phyloP scores from a whole-genome alignment of 805 yeast species.

The Priceomyces melissophilus region DNA sequence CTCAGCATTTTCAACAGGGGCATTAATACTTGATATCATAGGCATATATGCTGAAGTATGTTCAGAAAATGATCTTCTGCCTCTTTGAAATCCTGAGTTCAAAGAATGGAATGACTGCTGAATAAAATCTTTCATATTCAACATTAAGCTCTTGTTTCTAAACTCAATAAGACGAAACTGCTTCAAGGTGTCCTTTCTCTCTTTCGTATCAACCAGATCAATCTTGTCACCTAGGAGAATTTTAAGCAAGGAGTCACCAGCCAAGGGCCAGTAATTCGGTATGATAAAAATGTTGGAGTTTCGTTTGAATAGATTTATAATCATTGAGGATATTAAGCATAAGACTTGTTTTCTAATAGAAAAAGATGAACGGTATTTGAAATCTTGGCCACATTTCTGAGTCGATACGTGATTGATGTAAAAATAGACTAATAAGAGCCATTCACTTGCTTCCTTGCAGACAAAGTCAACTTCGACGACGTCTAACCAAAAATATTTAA shows the following conservation, averaged over 20 bases:
- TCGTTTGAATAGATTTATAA: conserved; percentile 42
- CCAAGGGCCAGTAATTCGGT: conserved; percentile 58
- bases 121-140: conserved; percentile 33
- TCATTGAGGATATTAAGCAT: conserved; percentile 21
- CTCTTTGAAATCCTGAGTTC: no score
- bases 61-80: no score
- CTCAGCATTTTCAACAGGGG: no score
- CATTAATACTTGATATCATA: no score
- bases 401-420: conserved; percentile 27
- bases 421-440: conserved; percentile 48
- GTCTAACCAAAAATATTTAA: conserved; percentile 71
- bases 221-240: conserved; percentile 22
- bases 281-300: conserved; percentile 61
- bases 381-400: conserved; percentile 1
- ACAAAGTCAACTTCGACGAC: conserved; percentile 52
- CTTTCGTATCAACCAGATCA: conserved; percentile 19
- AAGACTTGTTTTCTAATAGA: conserved; percentile 27
- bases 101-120: no score
- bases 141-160: conserved; percentile 68
- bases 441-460: conserved; percentile 63
- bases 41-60: no score
- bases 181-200: conserved; percentile 31
- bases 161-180: conserved; percentile 60
- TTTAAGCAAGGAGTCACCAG: conserved; percentile 47
- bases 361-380: conserved; percentile 7